phyloP scores from a whole-genome alignment of 164 flowering plant genomes.

The Vitis cinerea region DNA sequence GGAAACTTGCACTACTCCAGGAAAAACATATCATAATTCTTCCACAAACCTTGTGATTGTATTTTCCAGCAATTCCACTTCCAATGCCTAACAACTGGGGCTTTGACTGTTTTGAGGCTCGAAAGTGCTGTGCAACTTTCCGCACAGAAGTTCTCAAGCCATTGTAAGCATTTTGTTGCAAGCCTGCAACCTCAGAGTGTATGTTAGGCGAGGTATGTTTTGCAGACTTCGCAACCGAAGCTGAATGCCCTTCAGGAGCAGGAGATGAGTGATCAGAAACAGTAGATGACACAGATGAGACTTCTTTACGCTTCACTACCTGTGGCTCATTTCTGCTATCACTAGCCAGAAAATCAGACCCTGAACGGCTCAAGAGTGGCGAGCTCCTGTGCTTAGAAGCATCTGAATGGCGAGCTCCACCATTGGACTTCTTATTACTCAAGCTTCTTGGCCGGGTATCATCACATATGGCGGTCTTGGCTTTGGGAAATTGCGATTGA shows the following conservation, averaged over 20 bases:
- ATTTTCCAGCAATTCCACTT: slow-evolving; percentile 20
- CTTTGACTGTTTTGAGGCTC: slow-evolving; percentile 27
- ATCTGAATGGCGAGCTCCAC: slow-evolving; percentile 13
- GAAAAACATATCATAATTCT: background rate
- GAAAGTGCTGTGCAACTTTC: slow-evolving; percentile 38
- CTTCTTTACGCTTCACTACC: slow-evolving; percentile 15
- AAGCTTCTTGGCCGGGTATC: slow-evolving; percentile 10
- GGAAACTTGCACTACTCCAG: background rate
- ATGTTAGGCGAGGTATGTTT: slow-evolving; percentile 15
- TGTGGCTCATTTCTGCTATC: slow-evolving; percentile 13
- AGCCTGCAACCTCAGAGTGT: slow-evolving; percentile 9
- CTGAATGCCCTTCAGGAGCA: slow-evolving; percentile 12
- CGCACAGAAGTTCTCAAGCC: slow-evolving; percentile 38
- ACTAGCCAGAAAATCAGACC: slow-evolving; percentile 14
- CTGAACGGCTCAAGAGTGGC: slow-evolving; percentile 8
- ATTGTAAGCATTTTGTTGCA: slow-evolving; percentile 26
- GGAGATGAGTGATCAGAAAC: slow-evolving; percentile 29
- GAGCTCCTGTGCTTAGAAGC: slow-evolving; percentile 5
- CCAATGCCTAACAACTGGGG: slow-evolving; percentile 5
- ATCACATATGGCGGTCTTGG: slow-evolving; percentile 15
- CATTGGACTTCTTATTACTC: slow-evolving; percentile 12
- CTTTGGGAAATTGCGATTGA: slow-evolving; percentile 15
- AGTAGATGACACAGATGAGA: slow-evolving; percentile 18
- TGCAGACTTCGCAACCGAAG: slow-evolving; percentile 20
- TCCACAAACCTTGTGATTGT: slow-evolving; percentile 25